Percentiles rank a stretch among this genome's conserved stretches.
Conservation (phyloP, 1,284 basidiomycete species). For the Xerocomus nothofagi region DNA sequence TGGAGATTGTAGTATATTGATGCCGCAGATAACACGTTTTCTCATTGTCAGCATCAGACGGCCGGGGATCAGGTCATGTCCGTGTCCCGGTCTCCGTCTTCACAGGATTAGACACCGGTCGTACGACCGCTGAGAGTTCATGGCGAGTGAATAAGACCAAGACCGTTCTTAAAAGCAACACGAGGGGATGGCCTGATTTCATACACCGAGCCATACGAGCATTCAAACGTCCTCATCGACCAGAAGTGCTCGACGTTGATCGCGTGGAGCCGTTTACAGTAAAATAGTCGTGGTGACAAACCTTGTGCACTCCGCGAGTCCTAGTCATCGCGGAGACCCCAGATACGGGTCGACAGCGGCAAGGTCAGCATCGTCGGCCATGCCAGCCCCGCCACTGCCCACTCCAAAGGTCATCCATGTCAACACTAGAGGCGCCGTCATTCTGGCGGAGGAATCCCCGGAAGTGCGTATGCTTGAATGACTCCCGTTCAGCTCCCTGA, state of each 20-base stretch:
- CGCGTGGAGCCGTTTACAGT: too few species aligned
- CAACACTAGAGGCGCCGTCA: conserved; percentile 85
- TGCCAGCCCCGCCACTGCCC: conserved; percentile 51
- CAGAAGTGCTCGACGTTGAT: too few species aligned
- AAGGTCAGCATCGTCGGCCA: conserved; percentile 20
- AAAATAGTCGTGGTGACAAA: conserved; percentile 18
- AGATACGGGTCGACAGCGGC: conserved; percentile 17
- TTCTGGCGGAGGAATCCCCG: conserved; percentile 89
- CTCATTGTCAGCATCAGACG: conserved; percentile 4
- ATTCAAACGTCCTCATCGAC: too few species aligned
- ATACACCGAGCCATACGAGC: neutral
- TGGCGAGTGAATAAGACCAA: conserved; percentile 12
- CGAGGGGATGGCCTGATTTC: conserved; percentile 3
- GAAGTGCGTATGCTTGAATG: conserved; percentile 55
- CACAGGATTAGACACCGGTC: neutral
- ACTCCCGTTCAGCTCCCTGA: conserved; percentile 10
- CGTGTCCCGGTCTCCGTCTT: neutral
- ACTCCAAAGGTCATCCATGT: conserved; percentile 78
- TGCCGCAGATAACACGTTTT: conserved; percentile 3
- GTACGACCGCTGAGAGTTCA: conserved; percentile 1
- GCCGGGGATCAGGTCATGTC: neutral
- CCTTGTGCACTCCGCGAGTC: conserved; percentile 6
- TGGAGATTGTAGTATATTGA: conserved; percentile 8
- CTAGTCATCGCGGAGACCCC: conserved; percentile 12
- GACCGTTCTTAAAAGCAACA: conserved; percentile 8